A percentile compares a stretch with the other conserved stretches of the same genome.
Evolutionary conservation across 148 eudicot species (phyloP).

Genomic region (Chenopodium suecicum): DNA sequence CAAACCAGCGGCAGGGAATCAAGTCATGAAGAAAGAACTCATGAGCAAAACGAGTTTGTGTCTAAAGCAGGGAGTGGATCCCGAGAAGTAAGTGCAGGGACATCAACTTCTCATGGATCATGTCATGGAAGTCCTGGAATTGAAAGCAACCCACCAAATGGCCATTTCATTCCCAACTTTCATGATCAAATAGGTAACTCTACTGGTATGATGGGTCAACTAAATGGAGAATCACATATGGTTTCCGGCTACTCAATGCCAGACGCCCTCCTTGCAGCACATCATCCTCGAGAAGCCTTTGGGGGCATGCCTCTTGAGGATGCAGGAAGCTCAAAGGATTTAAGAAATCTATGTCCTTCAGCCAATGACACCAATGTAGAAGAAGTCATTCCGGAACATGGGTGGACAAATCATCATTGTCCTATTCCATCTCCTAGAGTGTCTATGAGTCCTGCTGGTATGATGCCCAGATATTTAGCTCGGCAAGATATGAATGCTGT

Average conservation of each 20-base stretch:
- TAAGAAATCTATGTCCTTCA: constrained; percentile 46
- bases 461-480: constrained; percentile 34
- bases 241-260: constrained; percentile 40
- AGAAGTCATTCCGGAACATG: constrained; percentile 37
- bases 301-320: constrained; percentile 57
- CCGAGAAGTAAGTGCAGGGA: constrained; percentile 66
- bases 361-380: constrained; percentile 35
- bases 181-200: constrained; percentile 38
- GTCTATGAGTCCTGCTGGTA: constrained; percentile 27
- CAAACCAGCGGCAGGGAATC: constrained; percentile 18
- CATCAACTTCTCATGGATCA: constrained; percentile 79
- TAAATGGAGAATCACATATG: constrained; percentile 33
- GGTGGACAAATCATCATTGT: constrained; percentile 39
- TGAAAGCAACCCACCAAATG: constrained; percentile 48
- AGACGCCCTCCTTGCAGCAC: constrained; percentile 35
- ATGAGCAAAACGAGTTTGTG: constrained; percentile 30
- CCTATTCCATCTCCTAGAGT: constrained; percentile 32
- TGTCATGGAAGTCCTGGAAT: constrained; percentile 57
- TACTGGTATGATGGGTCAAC: constrained; percentile 30
- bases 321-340: constrained; percentile 73
- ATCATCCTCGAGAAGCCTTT: constrained; percentile 41
- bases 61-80: constrained; percentile 56
- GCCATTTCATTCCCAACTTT: constrained; percentile 30
- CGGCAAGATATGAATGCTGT: constrained; percentile 55
- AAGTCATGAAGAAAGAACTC: constrained; percentile 30